A percentile compares a stretch with the other conserved stretches of the same genome.
Conservation (phyloP, 2,329 filamentous ascomycete species). For the Zasmidium citrigriseum region DNA sequence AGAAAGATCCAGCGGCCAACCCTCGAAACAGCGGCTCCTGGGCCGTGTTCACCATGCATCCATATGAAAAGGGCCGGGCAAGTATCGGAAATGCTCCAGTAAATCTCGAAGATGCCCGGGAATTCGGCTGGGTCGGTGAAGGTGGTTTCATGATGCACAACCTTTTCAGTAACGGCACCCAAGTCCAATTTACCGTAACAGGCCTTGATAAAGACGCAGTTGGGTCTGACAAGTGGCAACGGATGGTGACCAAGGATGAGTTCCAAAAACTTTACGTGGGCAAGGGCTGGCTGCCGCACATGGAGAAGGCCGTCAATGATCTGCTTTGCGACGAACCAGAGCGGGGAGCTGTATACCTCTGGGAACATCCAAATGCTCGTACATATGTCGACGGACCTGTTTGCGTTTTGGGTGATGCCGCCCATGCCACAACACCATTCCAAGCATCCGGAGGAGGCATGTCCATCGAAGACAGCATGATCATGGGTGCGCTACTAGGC, state of each 20-base stretch:
- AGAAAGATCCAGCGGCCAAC: constrained; percentile 4
- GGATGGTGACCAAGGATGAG: not conserved
- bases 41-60: constrained; percentile 10
- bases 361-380: constrained; percentile 1
- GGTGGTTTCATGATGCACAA: constrained; percentile 9
- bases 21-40: constrained; percentile 7
- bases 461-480: constrained; percentile 5
- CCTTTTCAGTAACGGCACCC: constrained; percentile 2
- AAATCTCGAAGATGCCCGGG: constrained; percentile 7
- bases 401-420: constrained; percentile 8
- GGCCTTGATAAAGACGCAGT: constrained; percentile 1
- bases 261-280: not conserved
- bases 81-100: constrained; percentile 5
- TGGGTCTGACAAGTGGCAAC: not conserved
- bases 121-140: constrained; percentile 6
- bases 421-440: constrained; percentile 4
- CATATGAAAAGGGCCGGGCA: constrained; percentile 8
- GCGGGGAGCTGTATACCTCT: not conserved
- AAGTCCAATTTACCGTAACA: constrained; percentile 4
- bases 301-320: constrained; percentile 1
- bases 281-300: constrained; percentile 1
- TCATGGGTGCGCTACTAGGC: constrained; percentile 5
- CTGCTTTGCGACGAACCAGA: constrained; percentile 3
- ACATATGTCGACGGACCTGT: constrained; percentile 3
- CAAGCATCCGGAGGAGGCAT: constrained; percentile 1